Percentiles rank a stretch among this genome's conserved stretches.
phyloP scores from a whole-genome alignment of 2,329 filamentous ascomycete species.

The Xylaria sp. region DNA sequence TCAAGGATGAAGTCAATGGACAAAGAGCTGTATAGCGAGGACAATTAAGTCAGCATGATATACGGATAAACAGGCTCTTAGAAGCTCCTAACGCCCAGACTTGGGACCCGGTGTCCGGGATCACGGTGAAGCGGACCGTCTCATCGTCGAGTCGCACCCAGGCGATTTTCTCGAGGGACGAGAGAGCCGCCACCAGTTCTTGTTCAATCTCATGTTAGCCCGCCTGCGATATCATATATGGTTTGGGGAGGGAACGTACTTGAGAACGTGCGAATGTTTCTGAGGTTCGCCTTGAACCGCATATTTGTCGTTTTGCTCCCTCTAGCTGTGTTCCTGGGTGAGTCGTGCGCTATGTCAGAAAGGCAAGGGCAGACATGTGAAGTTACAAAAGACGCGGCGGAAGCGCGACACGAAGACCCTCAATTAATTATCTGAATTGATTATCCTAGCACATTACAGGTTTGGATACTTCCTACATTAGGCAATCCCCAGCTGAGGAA shows the following conservation, averaged over 20 bases:
- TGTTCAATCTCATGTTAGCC: slow-evolving; percentile 33
- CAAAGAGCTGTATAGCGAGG: slow-evolving; percentile 59
- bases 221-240: not conserved
- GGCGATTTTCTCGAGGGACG: slow-evolving; percentile 80
- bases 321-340: not conserved
- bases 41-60: slow-evolving; percentile 20
- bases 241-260: slow-evolving; percentile 56
- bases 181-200: slow-evolving; percentile 74
- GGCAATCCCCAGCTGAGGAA: not conserved
- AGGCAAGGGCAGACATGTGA: not conserved
- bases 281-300: slow-evolving; percentile 74
- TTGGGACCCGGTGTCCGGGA: slow-evolving; percentile 93
- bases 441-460: not conserved
- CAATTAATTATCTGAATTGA: not conserved
- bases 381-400: not conserved
- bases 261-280: slow-evolving; percentile 74
- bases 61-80: no score
- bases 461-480: not conserved
- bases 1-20: slow-evolving; percentile 87
- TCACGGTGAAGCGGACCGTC: slow-evolving; percentile 91
- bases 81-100: slow-evolving; percentile 84
- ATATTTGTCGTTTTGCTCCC: slow-evolving; percentile 47
- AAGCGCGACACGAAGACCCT: not conserved
- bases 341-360: not conserved
- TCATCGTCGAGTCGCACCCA: slow-evolving; percentile 92